Evolutionary conservation across 129 eudicot species (phyloP), one percentile per base, ranked within the genome.

Genomic region (Lonicera japonica): DNA sequence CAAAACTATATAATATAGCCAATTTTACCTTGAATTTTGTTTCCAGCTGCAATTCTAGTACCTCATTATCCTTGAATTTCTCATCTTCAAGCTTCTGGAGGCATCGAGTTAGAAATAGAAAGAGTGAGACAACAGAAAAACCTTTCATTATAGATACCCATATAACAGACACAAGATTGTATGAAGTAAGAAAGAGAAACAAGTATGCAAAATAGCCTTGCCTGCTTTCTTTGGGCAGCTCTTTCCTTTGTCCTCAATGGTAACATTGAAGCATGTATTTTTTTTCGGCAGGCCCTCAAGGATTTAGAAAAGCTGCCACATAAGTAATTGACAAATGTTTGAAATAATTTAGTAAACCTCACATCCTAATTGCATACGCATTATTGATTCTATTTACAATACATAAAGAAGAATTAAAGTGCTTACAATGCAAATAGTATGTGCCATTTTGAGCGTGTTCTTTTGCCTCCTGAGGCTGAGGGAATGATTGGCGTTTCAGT

Each of bases 221-320:
- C 97, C 94, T 91, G 90, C 70, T 91, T 91, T 75, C 97, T 82
- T 65, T 78, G 78, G 20, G 87, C 84, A 19, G 97, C 95, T 77
- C 95, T 77, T 55, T 79, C 86, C 69, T 87, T 94, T 34, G 94
- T 88, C 63, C 85, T 82, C 65, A 83, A 73, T 67, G 97, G 79
- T 67, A 77, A 38, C 59, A 79, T 82, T 48, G 97, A 86, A 29
- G 96, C 82, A 29, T 84, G 89, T 43, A 82, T 34, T 75, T 82
- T 87, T 77, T 73, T 87, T 54, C 78, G 73, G 69, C 80, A 80
- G 59, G 86, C 89, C 54, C 83, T 81, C 25, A 85, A 69, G 56
- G 97, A 91, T 77, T 86, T 90, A 55, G 88, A 78, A 58, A 80
- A 70, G 66, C 84, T 76, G 14, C 16, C 41, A 70, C 53, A 72